phyloP scores from a whole-genome alignment of 495 filamentous ascomycete species.

The Hypoxylon rickii region DNA sequence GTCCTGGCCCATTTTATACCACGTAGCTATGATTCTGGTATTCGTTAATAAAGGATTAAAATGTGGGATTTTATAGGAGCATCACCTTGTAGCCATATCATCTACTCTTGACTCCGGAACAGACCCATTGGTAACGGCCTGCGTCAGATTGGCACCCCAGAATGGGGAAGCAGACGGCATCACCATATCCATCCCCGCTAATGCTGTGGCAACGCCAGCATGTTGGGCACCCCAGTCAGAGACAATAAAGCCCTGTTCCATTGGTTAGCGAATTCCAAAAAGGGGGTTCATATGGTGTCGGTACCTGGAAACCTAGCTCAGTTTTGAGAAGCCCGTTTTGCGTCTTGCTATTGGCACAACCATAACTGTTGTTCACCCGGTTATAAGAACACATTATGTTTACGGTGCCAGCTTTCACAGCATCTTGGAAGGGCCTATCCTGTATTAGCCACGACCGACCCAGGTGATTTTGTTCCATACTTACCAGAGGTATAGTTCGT shows the following conservation, averaged over 20 bases:
- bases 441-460: background rate
- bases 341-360: slow-evolving; percentile 65
- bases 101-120: slow-evolving; percentile 54
- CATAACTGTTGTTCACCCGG: slow-evolving; percentile 66
- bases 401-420: slow-evolving; percentile 62
- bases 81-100: slow-evolving; percentile 55
- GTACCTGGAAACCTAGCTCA: slow-evolving; percentile 64
- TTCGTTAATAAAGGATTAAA: background rate
- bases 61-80: background rate
- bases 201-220: slow-evolving; percentile 54
- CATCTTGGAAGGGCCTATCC: slow-evolving; percentile 66
- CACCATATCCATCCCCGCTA: slow-evolving; percentile 64
- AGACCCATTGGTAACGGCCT: slow-evolving; percentile 54
- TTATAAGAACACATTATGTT: slow-evolving; percentile 75
- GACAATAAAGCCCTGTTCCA: slow-evolving; percentile 60
- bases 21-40: slow-evolving; percentile 61
- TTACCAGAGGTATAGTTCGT: slow-evolving; percentile 72
- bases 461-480: slow-evolving; percentile 49
- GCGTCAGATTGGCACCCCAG: slow-evolving; percentile 47
- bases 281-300: background rate
- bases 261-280: background rate
- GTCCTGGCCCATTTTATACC: slow-evolving; percentile 63
- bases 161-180: slow-evolving; percentile 55
- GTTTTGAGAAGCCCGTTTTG: slow-evolving; percentile 67
- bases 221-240: slow-evolving; percentile 67